Conservation (phyloP, 139 green algal species). For the Micractinium sp. region DNA sequence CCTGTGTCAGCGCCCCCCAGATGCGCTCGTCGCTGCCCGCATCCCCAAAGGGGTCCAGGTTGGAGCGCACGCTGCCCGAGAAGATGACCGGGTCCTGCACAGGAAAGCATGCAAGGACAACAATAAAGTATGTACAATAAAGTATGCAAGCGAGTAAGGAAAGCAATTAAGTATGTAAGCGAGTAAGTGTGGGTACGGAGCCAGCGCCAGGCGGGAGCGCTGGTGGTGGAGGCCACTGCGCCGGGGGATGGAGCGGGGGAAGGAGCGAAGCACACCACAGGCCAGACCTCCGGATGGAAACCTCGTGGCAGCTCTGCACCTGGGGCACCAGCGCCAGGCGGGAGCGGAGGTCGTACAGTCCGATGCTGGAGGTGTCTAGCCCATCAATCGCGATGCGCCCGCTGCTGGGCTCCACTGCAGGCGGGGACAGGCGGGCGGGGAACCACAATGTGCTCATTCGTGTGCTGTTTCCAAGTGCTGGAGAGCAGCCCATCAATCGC, state of each 20-base stretch:
- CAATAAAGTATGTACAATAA: not conserved
- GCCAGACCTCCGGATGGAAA: too few species aligned
- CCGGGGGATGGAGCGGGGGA: too few species aligned
- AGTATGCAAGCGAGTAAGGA: too few species aligned
- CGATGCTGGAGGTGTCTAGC: conserved; percentile 80
- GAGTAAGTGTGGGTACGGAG: too few species aligned
- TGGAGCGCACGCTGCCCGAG: conserved; percentile 85
- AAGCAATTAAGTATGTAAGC: too few species aligned
- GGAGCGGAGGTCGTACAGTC: conserved; percentile 70
- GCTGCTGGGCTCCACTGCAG: conserved; percentile 67
- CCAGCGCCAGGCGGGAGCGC: too few species aligned
- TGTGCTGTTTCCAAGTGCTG: not conserved
- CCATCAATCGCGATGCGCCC: conserved; percentile 90
- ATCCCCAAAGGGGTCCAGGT: conserved; percentile 92
- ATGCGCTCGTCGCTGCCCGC: conserved; percentile 38
- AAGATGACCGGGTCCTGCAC: conserved; percentile 95
- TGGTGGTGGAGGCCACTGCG: too few species aligned
- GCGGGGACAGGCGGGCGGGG: too few species aligned
- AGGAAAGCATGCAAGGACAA: not conserved
- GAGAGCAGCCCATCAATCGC: conserved; percentile 76
- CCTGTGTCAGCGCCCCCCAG: conserved; percentile 53
- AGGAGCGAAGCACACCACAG: too few species aligned
- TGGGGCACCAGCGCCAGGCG: conserved; percentile 72
- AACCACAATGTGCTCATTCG: not conserved
- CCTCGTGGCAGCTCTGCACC: conserved; percentile 6